phyloP scores from a whole-genome alignment of 2,329 filamentous ascomycete species.

The Fusarium abutilonis region DNA sequence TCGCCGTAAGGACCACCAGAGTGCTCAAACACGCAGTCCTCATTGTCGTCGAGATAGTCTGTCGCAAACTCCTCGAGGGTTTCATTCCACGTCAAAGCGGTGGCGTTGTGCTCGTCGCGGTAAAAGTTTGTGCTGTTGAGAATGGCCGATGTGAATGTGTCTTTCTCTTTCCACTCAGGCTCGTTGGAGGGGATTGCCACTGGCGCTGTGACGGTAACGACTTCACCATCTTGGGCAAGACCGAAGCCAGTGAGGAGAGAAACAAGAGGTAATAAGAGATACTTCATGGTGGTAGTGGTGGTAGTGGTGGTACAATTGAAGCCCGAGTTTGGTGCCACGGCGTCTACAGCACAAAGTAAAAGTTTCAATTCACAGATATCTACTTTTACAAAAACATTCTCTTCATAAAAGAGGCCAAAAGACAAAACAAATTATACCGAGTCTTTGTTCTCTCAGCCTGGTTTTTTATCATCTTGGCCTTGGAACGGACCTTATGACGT shows the following conservation, averaged over 20 bases:
- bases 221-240: conserved; percentile 40
- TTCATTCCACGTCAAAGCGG: conserved; percentile 69
- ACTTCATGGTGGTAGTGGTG: conserved; percentile 27
- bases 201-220: conserved; percentile 50
- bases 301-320: conserved; percentile 2
- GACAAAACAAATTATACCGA: conserved; percentile 8
- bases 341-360: neutral
- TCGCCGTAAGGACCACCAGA: conserved; percentile 74
- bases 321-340: conserved; percentile 7
- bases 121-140: conserved; percentile 74
- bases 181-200: conserved; percentile 50
- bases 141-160: conserved; percentile 62
- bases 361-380: neutral
- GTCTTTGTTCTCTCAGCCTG: conserved; percentile 27
- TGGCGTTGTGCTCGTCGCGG: conserved; percentile 70
- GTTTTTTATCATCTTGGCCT: conserved; percentile 29
- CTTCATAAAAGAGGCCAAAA: neutral
- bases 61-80: conserved; percentile 67
- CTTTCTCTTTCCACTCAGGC: conserved; percentile 46
- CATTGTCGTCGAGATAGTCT: conserved; percentile 56
- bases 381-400: neutral
- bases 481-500: conserved; percentile 40
- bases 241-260: conserved; percentile 19
- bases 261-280: conserved; percentile 15
- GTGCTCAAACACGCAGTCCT: conserved; percentile 62